Conservation (phyloP, 495 filamentous ascomycete species). For the Hypoxylon subgilvum region DNA sequence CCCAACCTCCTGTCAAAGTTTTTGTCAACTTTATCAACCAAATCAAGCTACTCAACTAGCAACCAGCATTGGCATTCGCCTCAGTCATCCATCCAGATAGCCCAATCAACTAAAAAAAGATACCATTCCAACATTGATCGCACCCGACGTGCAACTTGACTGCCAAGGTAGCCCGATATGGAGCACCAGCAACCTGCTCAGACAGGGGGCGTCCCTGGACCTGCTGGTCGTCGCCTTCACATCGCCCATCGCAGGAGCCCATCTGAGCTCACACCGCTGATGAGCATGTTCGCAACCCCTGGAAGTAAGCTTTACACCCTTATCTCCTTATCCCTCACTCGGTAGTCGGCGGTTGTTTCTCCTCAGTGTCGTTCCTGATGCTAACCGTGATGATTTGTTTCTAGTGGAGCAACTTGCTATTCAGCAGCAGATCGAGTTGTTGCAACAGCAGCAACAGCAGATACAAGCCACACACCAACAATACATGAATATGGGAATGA, state of each 20-base stretch:
- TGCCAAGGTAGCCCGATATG: conserved; percentile 59
- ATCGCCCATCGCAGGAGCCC: conserved; percentile 97
- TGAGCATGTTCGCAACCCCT: conserved; percentile 80
- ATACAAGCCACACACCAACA: conserved; percentile 95
- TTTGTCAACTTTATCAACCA: conserved; percentile 29
- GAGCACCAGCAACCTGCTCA: conserved; percentile 73
- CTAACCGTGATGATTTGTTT: conserved; percentile 40
- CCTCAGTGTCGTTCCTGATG: conserved; percentile 10
- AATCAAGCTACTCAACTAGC: conserved; percentile 22
- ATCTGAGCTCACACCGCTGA: conserved; percentile 95
- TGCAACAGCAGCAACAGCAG: conserved; percentile 98
- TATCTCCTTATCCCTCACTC: conserved; percentile 1
- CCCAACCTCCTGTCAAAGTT: conserved; percentile 23
- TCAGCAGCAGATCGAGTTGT: conserved; percentile 96
- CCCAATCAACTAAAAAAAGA: conserved; percentile 21
- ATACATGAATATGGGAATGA: conserved; percentile 95
- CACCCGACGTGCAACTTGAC: conserved; percentile 57
- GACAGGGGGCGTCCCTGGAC: conserved; percentile 73
- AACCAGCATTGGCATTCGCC: conserved; percentile 32
- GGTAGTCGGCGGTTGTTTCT: background rate
- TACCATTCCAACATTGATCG: conserved; percentile 35
- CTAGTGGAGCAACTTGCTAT: conserved; percentile 97
- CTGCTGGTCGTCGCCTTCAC: conserved; percentile 87
- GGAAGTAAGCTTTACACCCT: conserved; percentile 54
- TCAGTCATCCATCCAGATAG: conserved; percentile 22